A percentile compares a stretch with the other conserved stretches of the same genome.
Evolutionary conservation across 768 basidiomycete species (phyloP).

Genomic region (Tremella fuciformis): DNA sequence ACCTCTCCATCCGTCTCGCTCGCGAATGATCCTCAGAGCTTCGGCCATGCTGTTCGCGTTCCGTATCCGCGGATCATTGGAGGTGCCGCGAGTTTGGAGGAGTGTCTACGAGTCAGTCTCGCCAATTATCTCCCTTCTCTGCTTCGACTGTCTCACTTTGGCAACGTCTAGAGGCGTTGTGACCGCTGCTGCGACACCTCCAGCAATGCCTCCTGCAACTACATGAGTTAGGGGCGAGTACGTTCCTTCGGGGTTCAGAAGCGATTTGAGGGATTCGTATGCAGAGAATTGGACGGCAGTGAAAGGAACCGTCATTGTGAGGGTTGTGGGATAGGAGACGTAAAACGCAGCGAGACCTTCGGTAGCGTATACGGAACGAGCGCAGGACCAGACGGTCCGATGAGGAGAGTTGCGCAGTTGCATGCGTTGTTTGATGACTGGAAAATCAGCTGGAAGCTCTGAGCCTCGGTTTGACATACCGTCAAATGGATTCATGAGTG

Average conservation of each 20-base stretch:
- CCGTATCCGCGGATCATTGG: slow-evolving; percentile 78
- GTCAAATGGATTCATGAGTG: slow-evolving; percentile 99
- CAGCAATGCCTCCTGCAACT: slow-evolving; percentile 83
- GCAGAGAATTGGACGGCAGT: slow-evolving; percentile 97
- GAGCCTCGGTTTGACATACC: slow-evolving; percentile 59
- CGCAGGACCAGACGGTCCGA: slow-evolving; percentile 80
- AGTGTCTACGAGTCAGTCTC: slow-evolving; percentile 60
- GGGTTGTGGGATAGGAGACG: slow-evolving; percentile 95
- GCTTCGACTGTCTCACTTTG: slow-evolving; percentile 56
- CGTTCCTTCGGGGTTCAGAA: slow-evolving; percentile 76
- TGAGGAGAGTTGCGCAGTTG: slow-evolving; percentile 92
- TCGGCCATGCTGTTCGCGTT: slow-evolving; percentile 78
- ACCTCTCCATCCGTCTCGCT: slow-evolving; percentile 76
- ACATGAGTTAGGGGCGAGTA: slow-evolving; percentile 96
- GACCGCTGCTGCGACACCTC: slow-evolving; percentile 88
- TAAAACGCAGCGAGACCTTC: slow-evolving; percentile 94
- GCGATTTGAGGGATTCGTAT: slow-evolving; percentile 84
- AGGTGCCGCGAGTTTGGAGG: slow-evolving; percentile 89
- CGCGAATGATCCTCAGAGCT: slow-evolving; percentile 84
- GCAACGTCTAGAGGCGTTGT: slow-evolving; percentile 97
- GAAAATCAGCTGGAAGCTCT: background rate
- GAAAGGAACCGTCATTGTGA: slow-evolving; percentile 94
- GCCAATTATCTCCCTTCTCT: background rate
- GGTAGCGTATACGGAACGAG: slow-evolving; percentile 72
- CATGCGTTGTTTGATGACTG: slow-evolving; percentile 99